phyloP scores from a whole-genome alignment of 73 alveolate species.

The Paramecium octaurelia region DNA sequence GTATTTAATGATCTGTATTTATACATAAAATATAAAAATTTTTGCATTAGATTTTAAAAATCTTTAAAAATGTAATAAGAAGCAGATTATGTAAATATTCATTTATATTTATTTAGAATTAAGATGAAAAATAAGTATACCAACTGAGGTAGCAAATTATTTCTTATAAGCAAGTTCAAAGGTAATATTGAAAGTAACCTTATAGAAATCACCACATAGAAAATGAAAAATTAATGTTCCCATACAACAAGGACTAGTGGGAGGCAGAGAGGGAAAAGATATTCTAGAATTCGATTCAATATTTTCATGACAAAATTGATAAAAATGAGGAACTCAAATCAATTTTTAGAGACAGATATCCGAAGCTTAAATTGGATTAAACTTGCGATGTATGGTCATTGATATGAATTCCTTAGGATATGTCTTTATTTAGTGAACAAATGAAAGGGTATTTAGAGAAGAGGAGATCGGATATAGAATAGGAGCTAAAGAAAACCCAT shows the following conservation, averaged over 20 bases:
- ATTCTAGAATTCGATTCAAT: slow-evolving; percentile 37
- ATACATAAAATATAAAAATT: neutral
- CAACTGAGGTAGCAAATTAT: slow-evolving; percentile 25
- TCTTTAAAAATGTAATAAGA: slow-evolving; percentile 43
- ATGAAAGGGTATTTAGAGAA: slow-evolving; percentile 26
- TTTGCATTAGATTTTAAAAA: slow-evolving; percentile 29
- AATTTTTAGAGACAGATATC: slow-evolving; percentile 45
- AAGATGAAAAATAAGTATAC: slow-evolving; percentile 54
- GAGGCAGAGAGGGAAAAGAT: slow-evolving; percentile 51
- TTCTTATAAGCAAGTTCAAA: slow-evolving; percentile 45
- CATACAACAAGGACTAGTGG: slow-evolving; percentile 36
- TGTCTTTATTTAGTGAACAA: neutral
- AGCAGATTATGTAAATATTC: slow-evolving; percentile 47
- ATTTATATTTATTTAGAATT: slow-evolving; percentile 19
- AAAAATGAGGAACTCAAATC: slow-evolving; percentile 58
- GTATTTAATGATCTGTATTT: neutral
- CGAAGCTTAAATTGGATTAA: slow-evolving; percentile 29
- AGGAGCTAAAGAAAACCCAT: neutral
- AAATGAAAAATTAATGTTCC: slow-evolving; percentile 55
- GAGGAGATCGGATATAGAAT: slow-evolving; percentile 19
- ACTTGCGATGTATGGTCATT: slow-evolving; percentile 7
- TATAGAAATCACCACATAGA: slow-evolving; percentile 31
- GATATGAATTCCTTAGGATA: neutral
- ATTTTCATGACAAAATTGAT: slow-evolving; percentile 53
- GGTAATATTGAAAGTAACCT: neutral